Evolutionary conservation across 2,329 filamentous ascomycete genomes (phyloP).

Genomic region (Trichoderma afroharzianum): DNA sequence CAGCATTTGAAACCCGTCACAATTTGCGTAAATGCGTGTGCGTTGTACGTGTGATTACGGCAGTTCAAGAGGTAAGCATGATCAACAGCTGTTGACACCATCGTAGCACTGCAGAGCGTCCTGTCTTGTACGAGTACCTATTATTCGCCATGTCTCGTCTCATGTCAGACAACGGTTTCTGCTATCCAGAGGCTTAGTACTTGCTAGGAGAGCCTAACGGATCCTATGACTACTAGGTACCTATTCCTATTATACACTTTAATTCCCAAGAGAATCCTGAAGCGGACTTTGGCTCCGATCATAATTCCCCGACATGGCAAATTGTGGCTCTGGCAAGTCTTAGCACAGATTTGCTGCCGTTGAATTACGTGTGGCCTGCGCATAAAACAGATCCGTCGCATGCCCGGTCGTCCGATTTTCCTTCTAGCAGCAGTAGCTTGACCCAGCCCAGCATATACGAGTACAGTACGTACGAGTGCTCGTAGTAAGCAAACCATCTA

Average conservation of each 20-base stretch:
- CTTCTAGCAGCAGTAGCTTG: not conserved
- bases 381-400: conserved; percentile 8
- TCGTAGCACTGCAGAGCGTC: too few relatives aligned
- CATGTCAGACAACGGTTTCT: not conserved
- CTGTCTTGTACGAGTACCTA: not conserved
- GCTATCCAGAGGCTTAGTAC: not conserved
- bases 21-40: not conserved
- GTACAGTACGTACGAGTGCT: not conserved
- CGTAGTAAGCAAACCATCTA: not conserved
- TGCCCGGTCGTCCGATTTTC: conserved; percentile 6
- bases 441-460: not conserved
- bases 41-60: not conserved
- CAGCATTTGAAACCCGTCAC: not conserved
- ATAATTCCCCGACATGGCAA: conserved; percentile 6
- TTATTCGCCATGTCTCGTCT: not conserved
- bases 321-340: not conserved
- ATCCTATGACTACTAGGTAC: not conserved
- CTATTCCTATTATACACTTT: not conserved
- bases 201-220: not conserved
- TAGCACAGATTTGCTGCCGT: not conserved
- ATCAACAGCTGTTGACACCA: not conserved
- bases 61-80: not conserved
- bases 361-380: not conserved
- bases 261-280: not conserved
- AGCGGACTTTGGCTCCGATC: conserved; percentile 6